Percentiles rank a stretch among this genome's conserved stretches.
These are phyloP conservation scores for Phaseolus coccineus DNA, from an alignment of 331 rosid genomes.

Conservation along the genomic window DNA sequence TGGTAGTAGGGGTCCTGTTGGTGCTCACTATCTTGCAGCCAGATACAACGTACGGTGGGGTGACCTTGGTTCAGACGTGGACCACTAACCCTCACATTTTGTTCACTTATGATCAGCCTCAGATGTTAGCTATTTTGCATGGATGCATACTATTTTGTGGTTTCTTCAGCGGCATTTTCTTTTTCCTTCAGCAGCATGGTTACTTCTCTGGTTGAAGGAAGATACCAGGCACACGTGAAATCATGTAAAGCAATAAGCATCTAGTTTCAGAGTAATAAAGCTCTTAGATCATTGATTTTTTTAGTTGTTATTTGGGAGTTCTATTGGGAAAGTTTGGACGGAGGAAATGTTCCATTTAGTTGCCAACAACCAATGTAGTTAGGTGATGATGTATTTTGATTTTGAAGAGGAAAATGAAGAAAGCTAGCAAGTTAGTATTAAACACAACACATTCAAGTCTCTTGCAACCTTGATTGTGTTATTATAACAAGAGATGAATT, in stretches of 20 bases:
- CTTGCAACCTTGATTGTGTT: background rate
- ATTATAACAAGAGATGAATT: background rate
- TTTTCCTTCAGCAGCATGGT: constrained; percentile 27
- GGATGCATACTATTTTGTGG: constrained; percentile 1
- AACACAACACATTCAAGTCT: background rate
- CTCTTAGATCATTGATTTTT: constrained; percentile 32
- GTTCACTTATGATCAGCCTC: constrained; percentile 30
- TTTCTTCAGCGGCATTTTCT: background rate
- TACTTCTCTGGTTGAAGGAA: constrained; percentile 26
- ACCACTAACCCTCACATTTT: constrained; percentile 44
- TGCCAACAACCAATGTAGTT: constrained; percentile 9
- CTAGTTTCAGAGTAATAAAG: constrained; percentile 38
- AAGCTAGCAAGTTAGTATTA: constrained; percentile 1
- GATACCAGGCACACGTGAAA: constrained; percentile 44
- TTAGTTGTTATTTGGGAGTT: background rate
- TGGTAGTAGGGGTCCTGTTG: constrained; percentile 92
- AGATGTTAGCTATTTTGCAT: constrained; percentile 10
- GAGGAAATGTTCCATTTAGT: constrained; percentile 31
- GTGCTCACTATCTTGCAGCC: constrained; percentile 94
- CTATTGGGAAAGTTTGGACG: background rate
- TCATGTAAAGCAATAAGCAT: constrained; percentile 45
- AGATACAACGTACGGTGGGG: constrained; percentile 87
- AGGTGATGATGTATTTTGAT: background rate
- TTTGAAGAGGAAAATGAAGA: background rate
- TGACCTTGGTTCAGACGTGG: constrained; percentile 64